Evolutionary conservation across 2,329 filamentous ascomycete species (phyloP), one percentile per base, ranked within the genome.

Genomic region (Paracorniculantispora psalliotae): DNA sequence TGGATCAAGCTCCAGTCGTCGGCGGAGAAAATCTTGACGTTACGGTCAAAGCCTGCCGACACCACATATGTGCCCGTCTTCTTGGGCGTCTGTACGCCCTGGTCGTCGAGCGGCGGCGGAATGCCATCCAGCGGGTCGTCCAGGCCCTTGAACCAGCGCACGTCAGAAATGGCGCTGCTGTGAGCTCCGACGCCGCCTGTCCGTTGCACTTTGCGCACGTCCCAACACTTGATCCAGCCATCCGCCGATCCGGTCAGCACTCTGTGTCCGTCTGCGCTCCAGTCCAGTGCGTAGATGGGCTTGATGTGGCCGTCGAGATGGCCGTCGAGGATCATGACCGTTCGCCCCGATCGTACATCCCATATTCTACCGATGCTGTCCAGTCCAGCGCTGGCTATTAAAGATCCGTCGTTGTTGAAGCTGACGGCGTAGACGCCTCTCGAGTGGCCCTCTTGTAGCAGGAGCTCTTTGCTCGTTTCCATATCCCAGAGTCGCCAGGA

Each of bases 401-500:
- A 80, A 1, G 92, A 96, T 1, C 94, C 94, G 69, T 99, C 94
- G 0, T 83, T 83, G 71, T 96, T 96, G 77, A 97, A 97, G 68
- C 86, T 86, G 54, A 97, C 83, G 0, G 92, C 84, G 68, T 94
- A 97, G 13, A 97, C 94, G 62, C 96, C 94, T 58, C 93, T 86
- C 10, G 92, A 96, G 72, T 99, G 94, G 1, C 94, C 94, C 75
- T 97, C 93, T 72, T 99, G 94, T 1, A 96, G 80, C 1, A 96
- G 79, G 1, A 97, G 76, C 69, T 97, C 92, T 2, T 87, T 87
- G 0, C 86, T 90, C 0, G 89, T 94, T 65, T 91, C 87, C 0
- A 97, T 85, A 70, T 97, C 93, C 93, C 94, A 99, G 35, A 99
- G 79, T 47, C 93, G 86, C 94, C 94, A 99, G 0, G 94, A 96